Evolutionary conservation across 805 yeast genomes (phyloP).

Genomic region (Ogataea henricii): DNA sequence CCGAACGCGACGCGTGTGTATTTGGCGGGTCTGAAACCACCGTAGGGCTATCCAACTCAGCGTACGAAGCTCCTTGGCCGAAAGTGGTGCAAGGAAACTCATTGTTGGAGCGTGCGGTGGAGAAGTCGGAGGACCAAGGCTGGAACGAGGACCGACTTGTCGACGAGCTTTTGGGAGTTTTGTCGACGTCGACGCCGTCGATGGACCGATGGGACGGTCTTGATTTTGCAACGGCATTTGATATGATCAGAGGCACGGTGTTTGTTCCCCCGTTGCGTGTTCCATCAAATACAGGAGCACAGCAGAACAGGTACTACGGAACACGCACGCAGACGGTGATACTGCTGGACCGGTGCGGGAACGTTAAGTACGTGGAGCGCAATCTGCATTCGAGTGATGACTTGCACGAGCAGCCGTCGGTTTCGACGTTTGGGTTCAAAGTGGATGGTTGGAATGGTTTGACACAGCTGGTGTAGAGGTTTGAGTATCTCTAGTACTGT

Average conservation of each 20-base stretch:
- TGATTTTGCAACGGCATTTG: constrained; percentile 34
- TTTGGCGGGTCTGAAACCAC: constrained; percentile 28
- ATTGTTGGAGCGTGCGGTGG: constrained; percentile 51
- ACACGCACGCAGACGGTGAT: constrained; percentile 86
- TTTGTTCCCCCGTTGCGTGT: constrained; percentile 64
- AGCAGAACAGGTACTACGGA: constrained; percentile 67
- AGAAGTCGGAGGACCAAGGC: constrained; percentile 19
- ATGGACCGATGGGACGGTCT: constrained; percentile 31
- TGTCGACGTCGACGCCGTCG: constrained; percentile 45
- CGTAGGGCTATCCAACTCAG: constrained; percentile 69
- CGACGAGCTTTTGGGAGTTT: constrained; percentile 52
- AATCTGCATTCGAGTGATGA: constrained; percentile 55
- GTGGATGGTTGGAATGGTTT: constrained; percentile 18
- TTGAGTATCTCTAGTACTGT: too few relatives aligned
- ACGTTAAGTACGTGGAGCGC: constrained; percentile 61
- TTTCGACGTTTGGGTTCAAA: constrained; percentile 18
- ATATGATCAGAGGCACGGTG: constrained; percentile 56
- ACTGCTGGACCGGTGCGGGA: constrained; percentile 52
- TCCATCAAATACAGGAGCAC: not conserved
- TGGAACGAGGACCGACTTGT: constrained; percentile 43
- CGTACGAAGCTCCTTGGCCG: constrained; percentile 71
- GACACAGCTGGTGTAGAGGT: not conserved
- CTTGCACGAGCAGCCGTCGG: constrained; percentile 24
- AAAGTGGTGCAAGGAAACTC: constrained; percentile 66
- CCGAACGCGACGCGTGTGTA: constrained; percentile 30